Evolutionary conservation across 257 asterid genomes (phyloP).

Genomic region (Voacanga thouarsii): DNA sequence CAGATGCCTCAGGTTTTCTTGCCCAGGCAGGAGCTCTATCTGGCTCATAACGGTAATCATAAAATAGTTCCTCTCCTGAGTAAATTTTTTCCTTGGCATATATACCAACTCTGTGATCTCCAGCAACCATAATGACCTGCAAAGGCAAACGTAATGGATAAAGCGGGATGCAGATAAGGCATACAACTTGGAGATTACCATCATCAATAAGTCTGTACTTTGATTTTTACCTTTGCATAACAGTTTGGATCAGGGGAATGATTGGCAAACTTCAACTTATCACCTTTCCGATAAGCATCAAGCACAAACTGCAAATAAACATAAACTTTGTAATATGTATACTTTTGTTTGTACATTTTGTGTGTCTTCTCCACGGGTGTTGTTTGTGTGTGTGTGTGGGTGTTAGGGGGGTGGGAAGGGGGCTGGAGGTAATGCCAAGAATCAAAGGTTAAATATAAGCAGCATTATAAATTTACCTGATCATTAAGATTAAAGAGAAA

Average conservation of each 20-base stretch:
- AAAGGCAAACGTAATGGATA: constrained; percentile 10
- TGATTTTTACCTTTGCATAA: constrained; percentile 67
- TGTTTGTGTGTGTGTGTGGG: neutral
- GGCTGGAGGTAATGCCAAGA: neutral
- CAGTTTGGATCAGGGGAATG: constrained; percentile 95
- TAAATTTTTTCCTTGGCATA: constrained; percentile 75
- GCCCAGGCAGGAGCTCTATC: constrained; percentile 96
- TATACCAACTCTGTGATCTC: constrained; percentile 90
- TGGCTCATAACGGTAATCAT: constrained; percentile 78
- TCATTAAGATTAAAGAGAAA: constrained; percentile 85
- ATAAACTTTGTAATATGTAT: neutral
- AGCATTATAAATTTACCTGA: constrained; percentile 50
- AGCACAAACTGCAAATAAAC: constrained; percentile 66
- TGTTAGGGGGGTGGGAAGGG: neutral
- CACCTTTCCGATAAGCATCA: constrained; percentile 87
- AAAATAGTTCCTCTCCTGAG: constrained; percentile 87
- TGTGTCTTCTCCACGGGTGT: neutral
- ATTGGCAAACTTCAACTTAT: constrained; percentile 87
- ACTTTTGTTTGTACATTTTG: neutral
- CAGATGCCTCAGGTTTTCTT: constrained; percentile 78
- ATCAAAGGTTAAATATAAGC: neutral
- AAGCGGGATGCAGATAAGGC: neutral
- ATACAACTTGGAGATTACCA: neutral
- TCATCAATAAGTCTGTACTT: neutral
- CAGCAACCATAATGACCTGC: constrained; percentile 93